Conservation (phyloP, 768 basidiomycete species). For the Podaxis sp. region DNA sequence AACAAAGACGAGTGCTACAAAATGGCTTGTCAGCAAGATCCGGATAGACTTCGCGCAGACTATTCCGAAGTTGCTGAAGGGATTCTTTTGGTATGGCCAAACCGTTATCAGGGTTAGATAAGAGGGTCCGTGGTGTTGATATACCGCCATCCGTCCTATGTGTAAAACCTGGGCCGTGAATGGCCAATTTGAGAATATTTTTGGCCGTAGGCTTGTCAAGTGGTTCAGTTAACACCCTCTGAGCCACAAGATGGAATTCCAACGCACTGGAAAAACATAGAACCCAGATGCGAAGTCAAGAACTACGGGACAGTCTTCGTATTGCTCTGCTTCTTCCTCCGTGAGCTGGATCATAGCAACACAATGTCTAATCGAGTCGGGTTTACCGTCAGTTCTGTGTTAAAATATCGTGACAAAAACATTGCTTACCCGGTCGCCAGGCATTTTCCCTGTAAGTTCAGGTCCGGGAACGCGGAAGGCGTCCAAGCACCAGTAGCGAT, state of each 20-base stretch:
- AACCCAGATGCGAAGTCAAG: slow-evolving; percentile 74
- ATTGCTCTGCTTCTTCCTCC: slow-evolving; percentile 61
- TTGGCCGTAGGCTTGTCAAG: slow-evolving; percentile 61
- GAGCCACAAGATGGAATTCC: not conserved
- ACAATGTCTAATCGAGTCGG: slow-evolving; percentile 58
- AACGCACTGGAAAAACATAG: slow-evolving; percentile 79
- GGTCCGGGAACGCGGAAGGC: slow-evolving; percentile 67
- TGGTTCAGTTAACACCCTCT: not conserved
- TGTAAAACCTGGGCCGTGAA: slow-evolving; percentile 75
- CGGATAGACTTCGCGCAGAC: slow-evolving; percentile 67
- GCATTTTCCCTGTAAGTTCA: slow-evolving; percentile 49
- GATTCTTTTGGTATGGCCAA: slow-evolving; percentile 64
- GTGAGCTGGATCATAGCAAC: slow-evolving; percentile 78
- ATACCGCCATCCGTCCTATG: slow-evolving; percentile 42
- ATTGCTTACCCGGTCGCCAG: slow-evolving; percentile 77
- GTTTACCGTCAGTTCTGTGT: not conserved
- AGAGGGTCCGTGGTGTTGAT: slow-evolving; percentile 77
- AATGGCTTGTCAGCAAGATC: slow-evolving; percentile 75
- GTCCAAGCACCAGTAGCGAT: slow-evolving; percentile 87
- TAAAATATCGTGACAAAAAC: not conserved
- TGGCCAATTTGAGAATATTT: slow-evolving; percentile 74
- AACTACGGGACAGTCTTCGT: slow-evolving; percentile 65
- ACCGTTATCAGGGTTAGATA: slow-evolving; percentile 57
- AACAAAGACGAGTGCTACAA: slow-evolving; percentile 77
- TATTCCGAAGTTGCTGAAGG: slow-evolving; percentile 48